Percentiles rank a stretch among this genome's conserved stretches.
Conservation (phyloP, 768 basidiomycete genomes). For the Piloderma croceum region DNA sequence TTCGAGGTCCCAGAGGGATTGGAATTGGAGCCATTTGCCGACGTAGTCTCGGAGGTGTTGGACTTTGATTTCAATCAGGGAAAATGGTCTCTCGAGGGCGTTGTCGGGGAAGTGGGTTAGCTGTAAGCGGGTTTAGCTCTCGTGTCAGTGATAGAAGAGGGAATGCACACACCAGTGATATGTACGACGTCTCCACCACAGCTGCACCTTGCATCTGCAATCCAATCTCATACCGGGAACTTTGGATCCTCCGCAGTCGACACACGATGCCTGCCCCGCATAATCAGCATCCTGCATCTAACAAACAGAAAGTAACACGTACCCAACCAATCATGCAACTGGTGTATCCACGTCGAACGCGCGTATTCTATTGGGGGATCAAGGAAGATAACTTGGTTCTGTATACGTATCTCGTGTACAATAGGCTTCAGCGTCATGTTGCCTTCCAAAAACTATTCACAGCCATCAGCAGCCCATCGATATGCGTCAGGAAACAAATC, state of each 20-base stretch:
- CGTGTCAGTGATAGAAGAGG: not conserved
- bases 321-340: constrained; percentile 90
- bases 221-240: constrained; percentile 95
- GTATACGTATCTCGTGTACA: constrained; percentile 94
- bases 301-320: constrained; percentile 7
- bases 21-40: constrained; percentile 97
- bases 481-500: constrained; percentile 7
- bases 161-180: constrained; percentile 59
- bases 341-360: constrained; percentile 81
- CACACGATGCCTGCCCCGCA: constrained; percentile 69
- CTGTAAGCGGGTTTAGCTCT: constrained; percentile 33
- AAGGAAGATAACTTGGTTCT: constrained; percentile 97
- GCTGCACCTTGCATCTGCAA: constrained; percentile 77
- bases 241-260: constrained; percentile 80
- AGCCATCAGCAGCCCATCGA: too few species aligned
- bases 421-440: constrained; percentile 78
- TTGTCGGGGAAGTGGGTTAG: constrained; percentile 69
- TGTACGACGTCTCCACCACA: constrained; percentile 71
- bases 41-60: constrained; percentile 87
- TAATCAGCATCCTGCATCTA: not conserved
- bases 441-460: constrained; percentile 57
- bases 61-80: constrained; percentile 82
- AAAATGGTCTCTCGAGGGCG: constrained; percentile 76
- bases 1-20: constrained; percentile 97
- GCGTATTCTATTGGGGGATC: constrained; percentile 97